phyloP scores from a whole-genome alignment of 352 stramenopile species.

The Plasmopara halstedii region DNA sequence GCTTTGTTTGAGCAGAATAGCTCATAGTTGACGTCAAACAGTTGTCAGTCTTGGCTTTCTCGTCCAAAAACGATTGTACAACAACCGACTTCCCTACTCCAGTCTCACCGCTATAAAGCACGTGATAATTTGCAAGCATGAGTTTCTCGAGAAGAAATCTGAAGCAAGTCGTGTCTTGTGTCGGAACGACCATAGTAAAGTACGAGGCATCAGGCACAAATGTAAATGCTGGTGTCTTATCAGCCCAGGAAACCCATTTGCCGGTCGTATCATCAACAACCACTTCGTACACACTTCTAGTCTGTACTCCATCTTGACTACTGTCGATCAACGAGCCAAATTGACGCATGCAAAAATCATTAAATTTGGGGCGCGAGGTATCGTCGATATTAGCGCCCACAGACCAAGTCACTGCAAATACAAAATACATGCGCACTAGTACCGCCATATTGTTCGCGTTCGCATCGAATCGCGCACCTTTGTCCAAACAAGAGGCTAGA shows the following conservation, averaged over 20 bases:
- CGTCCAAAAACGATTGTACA: constrained; percentile 85
- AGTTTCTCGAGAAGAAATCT: constrained; percentile 88
- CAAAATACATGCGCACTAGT: constrained; percentile 81
- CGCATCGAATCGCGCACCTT: constrained; percentile 26
- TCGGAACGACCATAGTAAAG: constrained; percentile 93
- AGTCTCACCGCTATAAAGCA: constrained; percentile 88
- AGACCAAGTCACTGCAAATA: constrained; percentile 82
- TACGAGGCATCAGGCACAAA: constrained; percentile 85
- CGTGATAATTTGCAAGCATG: constrained; percentile 71
- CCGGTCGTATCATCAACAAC: constrained; percentile 68
- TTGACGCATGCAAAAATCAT: constrained; percentile 78
- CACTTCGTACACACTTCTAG: constrained; percentile 83
- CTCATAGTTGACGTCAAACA: constrained; percentile 84
- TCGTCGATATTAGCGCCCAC: constrained; percentile 86
- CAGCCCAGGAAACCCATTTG: constrained; percentile 79
- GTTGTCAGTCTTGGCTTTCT: constrained; percentile 77
- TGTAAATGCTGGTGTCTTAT: constrained; percentile 84
- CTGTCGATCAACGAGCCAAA: constrained; percentile 53
- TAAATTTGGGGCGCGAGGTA: constrained; percentile 69
- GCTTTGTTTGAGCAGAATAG: constrained; percentile 87
- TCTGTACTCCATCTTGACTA: constrained; percentile 25
- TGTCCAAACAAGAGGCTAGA: constrained; percentile 62
- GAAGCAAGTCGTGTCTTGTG: constrained; percentile 92
- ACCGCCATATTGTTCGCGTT: constrained; percentile 43
- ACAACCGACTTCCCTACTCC: constrained; percentile 92